Evolutionary conservation across 345 rosid genomes (phyloP).

Genomic region (Dipteronia dyeriana): DNA sequence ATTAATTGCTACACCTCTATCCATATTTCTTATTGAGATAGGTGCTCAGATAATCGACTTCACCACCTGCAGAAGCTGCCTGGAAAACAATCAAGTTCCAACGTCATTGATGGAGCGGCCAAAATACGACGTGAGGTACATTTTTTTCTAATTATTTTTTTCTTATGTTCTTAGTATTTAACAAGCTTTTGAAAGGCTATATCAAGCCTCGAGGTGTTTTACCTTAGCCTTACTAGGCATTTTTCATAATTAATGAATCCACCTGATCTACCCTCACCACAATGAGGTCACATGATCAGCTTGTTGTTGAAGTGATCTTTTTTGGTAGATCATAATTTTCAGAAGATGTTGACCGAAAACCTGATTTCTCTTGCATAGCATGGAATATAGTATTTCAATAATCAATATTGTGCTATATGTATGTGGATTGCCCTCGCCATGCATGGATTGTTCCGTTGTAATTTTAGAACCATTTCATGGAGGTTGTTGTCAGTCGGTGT

Average conservation of each 20-base stretch:
- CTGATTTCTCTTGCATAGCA: not conserved
- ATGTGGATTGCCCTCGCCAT: not conserved
- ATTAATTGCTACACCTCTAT: constrained; percentile 18
- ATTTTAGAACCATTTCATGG: not conserved
- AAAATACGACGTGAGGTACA: constrained; percentile 69
- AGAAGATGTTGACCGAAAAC: not conserved
- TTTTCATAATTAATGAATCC: not conserved
- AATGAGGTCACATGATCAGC: constrained; percentile 4
- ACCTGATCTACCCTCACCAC: constrained; percentile 1
- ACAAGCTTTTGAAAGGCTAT: no score
- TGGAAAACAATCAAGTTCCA: constrained; percentile 30
- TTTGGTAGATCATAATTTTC: not conserved
- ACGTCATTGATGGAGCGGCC: constrained; percentile 42
- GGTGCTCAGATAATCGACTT: constrained; percentile 25
- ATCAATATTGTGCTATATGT: not conserved
- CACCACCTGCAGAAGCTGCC: constrained; percentile 48
- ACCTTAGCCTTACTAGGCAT: no score
- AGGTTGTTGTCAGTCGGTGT: not conserved
- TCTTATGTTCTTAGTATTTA: not conserved
- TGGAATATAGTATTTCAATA: not conserved
- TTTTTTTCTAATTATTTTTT: constrained; percentile 17
- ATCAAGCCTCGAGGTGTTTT: no score
- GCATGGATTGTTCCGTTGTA: not conserved
- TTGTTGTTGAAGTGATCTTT: not conserved
- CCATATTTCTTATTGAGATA: constrained; percentile 12